Percentiles rank a stretch among this genome's conserved stretches.
Conservation (phyloP, 257 asterid species). For the Misopates orontium region DNA sequence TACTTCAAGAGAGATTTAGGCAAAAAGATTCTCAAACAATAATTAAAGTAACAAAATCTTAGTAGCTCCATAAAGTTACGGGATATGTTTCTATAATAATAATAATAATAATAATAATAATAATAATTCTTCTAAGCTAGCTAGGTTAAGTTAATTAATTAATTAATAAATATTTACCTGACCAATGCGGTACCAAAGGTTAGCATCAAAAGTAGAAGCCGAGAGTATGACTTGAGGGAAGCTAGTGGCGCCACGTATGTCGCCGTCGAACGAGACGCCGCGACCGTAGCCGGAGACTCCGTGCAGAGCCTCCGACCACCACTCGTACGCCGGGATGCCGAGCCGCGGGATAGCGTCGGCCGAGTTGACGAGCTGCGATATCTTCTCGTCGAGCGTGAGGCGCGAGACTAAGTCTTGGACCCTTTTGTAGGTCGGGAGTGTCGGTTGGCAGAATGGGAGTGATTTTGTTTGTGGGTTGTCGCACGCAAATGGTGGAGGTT, state of each 20-base stretch:
- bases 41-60: no score
- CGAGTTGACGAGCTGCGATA: conserved; percentile 73
- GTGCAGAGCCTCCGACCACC: conserved; percentile 97
- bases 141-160: background rate
- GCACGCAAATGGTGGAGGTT: conserved; percentile 68
- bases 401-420: conserved; percentile 71
- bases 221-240: conserved; percentile 90
- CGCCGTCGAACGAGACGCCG: conserved; percentile 61
- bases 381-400: conserved; percentile 76
- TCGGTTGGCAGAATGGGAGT: conserved; percentile 54
- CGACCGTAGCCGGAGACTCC: conserved; percentile 74
- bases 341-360: conserved; percentile 73
- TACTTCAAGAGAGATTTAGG: no score
- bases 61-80: no score
- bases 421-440: conserved; percentile 52
- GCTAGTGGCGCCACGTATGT: conserved; percentile 63
- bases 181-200: conserved; percentile 86
- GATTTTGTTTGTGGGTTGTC: conserved; percentile 49
- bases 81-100: no score
- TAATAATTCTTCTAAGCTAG: background rate
- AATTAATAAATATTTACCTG: conserved; percentile 34
- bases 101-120: no score
- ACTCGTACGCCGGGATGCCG: conserved; percentile 76
- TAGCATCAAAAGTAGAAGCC: conserved; percentile 77
- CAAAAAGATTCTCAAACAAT: no score